phyloP scores from a whole-genome alignment of 2,329 filamentous ascomycete genomes.

The Metarhizium anisopliae region DNA sequence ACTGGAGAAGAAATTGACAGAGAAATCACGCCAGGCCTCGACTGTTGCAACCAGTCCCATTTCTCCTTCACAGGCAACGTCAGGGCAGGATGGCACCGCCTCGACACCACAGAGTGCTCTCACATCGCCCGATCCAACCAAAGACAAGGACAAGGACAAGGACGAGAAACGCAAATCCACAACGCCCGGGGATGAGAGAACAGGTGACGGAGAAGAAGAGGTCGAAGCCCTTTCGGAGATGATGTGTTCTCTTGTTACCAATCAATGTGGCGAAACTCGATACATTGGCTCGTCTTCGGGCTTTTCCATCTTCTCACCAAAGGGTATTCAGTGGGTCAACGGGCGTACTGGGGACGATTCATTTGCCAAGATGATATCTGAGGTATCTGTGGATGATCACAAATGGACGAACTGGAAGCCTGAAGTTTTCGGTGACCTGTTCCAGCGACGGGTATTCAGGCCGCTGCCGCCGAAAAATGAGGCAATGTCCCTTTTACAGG shows the following conservation, averaged over 20 bases:
- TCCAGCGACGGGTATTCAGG: constrained; percentile 75
- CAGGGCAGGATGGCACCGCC: constrained; percentile 30
- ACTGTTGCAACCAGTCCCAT: constrained; percentile 36
- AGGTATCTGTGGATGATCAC: constrained; percentile 84
- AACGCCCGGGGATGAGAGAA: constrained; percentile 31
- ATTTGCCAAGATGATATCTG: constrained; percentile 90
- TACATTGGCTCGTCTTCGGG: constrained; percentile 98
- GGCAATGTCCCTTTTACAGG: constrained; percentile 76
- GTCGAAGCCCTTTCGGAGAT: constrained; percentile 89
- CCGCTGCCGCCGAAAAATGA: constrained; percentile 79
- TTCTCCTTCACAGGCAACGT: constrained; percentile 39
- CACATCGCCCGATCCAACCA: constrained; percentile 40
- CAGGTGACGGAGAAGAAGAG: constrained; percentile 47
- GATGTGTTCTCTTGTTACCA: constrained; percentile 98
- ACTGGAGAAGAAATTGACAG: constrained; percentile 66
- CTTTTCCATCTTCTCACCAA: constrained; percentile 97
- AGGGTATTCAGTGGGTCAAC: constrained; percentile 97
- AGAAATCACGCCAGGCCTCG: constrained; percentile 45
- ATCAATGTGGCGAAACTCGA: constrained; percentile 86
- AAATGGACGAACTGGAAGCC: constrained; percentile 98
- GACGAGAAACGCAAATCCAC: constrained; percentile 26
- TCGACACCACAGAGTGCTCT: constrained; percentile 46
- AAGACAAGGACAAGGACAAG: constrained; percentile 25
- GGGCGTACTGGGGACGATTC: constrained; percentile 93
- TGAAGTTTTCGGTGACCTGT: constrained; percentile 92